Evolutionary conservation across 225 moss, liverwort and hornwort genomes (phyloP).

Genomic region (Anthoceros angustus): DNA sequence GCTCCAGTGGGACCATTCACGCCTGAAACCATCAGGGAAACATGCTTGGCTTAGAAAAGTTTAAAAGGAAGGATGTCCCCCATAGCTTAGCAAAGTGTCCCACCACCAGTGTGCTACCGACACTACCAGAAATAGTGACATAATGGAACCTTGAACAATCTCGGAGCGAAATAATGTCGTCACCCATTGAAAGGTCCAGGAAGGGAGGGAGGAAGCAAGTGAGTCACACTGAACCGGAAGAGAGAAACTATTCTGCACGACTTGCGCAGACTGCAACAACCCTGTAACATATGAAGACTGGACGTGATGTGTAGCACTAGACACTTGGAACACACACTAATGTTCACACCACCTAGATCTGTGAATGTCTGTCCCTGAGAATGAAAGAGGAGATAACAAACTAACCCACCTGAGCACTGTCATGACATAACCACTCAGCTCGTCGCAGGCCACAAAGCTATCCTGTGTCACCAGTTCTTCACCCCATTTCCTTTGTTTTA

Average conservation of each 20-base stretch:
- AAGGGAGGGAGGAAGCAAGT: too few species aligned
- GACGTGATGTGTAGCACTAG: too few species aligned
- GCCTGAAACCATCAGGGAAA: conserved; percentile 23
- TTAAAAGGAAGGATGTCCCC: not conserved
- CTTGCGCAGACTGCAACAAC: too few species aligned
- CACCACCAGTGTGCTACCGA: too few species aligned
- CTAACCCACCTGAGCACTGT: conserved; percentile 4
- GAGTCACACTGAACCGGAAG: too few species aligned
- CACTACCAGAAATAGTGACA: too few species aligned
- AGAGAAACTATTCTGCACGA: too few species aligned
- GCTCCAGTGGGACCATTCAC: conserved; percentile 44
- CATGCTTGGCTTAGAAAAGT: not conserved
- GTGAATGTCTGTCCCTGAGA: not conserved
- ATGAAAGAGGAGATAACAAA: not conserved
- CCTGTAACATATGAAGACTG: too few species aligned
- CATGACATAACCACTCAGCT: conserved; percentile 5
- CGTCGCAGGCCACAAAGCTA: conserved; percentile 2
- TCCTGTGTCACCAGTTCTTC: conserved; percentile 2
- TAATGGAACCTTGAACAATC: too few species aligned
- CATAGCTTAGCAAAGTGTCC: too few species aligned
- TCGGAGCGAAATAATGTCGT: too few species aligned
- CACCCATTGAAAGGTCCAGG: too few species aligned
- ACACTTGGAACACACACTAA: not conserved
- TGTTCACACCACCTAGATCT: not conserved
- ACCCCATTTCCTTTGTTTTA: not conserved